Conservation (phyloP, 1,284 basidiomycete species). For the Tilletia indica region DNA sequence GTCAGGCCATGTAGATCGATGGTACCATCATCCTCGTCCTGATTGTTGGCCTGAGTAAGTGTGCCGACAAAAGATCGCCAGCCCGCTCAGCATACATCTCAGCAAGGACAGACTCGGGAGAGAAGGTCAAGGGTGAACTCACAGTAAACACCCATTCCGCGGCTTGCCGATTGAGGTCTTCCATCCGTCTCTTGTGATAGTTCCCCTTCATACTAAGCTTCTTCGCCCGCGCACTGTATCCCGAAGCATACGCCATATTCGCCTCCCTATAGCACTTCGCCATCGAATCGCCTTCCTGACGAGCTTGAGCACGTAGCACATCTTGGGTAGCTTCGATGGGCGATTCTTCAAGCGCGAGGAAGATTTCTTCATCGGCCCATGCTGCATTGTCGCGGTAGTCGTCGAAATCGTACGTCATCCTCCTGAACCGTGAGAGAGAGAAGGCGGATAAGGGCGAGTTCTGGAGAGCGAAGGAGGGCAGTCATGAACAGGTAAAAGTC, state of each 20-base stretch:
- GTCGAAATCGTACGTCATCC: no score
- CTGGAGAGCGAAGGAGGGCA: no score
- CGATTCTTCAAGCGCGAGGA: no score
- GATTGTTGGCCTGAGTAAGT: constrained; percentile 20
- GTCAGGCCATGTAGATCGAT: constrained; percentile 80
- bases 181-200: constrained; percentile 75
- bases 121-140: background rate
- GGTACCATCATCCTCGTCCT: constrained; percentile 23
- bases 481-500: no score
- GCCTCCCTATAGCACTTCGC: constrained; percentile 46
- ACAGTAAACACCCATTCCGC: constrained; percentile 78
- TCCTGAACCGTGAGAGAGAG: no score
- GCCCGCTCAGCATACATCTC: background rate
- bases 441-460: no score
- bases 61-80: background rate
- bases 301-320: constrained; percentile 41
- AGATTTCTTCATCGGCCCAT: no score
- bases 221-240: constrained; percentile 79
- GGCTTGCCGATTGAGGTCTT: constrained; percentile 77
- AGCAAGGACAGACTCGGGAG: background rate
- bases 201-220: constrained; percentile 79
- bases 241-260: constrained; percentile 64
- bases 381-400: no score
- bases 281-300: constrained; percentile 50
- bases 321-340: no score